These are phyloP conservation scores for Casuarina equisetifolia DNA, from an alignment of 306 rosid genomes.

Conservation along the genomic window DNA sequence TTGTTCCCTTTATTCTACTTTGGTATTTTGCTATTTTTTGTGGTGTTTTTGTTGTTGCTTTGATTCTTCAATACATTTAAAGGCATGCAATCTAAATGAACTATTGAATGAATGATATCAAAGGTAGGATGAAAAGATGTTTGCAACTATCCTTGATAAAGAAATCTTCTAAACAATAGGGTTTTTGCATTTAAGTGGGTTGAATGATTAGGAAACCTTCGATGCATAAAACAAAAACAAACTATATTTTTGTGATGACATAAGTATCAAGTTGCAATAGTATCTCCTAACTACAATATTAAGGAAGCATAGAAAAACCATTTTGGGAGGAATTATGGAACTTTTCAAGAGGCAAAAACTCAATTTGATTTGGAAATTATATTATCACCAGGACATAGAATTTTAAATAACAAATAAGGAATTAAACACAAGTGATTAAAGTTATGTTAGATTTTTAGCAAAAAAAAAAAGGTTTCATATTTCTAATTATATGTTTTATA, in stretches of 20 bases:
- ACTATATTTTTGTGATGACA: slow-evolving; percentile 50
- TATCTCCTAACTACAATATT: slow-evolving; percentile 62
- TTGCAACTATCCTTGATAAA: slow-evolving; percentile 64
- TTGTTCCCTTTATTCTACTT: too few species aligned
- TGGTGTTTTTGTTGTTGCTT: too few species aligned
- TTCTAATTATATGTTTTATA: neutral
- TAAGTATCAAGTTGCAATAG: slow-evolving; percentile 62
- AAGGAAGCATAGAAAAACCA: slow-evolving; percentile 66
- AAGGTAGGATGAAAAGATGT: slow-evolving; percentile 86
- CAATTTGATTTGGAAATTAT: slow-evolving; percentile 78
- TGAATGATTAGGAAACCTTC: slow-evolving; percentile 57
- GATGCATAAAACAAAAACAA: slow-evolving; percentile 71
- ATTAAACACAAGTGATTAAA: neutral
- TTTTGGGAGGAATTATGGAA: slow-evolving; percentile 72
- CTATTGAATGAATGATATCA: neutral
- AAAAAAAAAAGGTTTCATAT: neutral
- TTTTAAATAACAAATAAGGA: slow-evolving; percentile 36
- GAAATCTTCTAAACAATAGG: slow-evolving; percentile 78
- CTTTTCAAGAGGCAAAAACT: slow-evolving; percentile 51
- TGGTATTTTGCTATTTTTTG: too few species aligned
- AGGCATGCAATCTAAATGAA: too few species aligned
- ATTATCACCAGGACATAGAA: slow-evolving; percentile 83
- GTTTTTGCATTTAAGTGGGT: slow-evolving; percentile 71
- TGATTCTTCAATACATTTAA: too few species aligned
- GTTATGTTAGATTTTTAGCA: neutral